phyloP scores from a whole-genome alignment of 2,329 filamentous ascomycete genomes.

The Neopestalotiopsis clavispora region DNA sequence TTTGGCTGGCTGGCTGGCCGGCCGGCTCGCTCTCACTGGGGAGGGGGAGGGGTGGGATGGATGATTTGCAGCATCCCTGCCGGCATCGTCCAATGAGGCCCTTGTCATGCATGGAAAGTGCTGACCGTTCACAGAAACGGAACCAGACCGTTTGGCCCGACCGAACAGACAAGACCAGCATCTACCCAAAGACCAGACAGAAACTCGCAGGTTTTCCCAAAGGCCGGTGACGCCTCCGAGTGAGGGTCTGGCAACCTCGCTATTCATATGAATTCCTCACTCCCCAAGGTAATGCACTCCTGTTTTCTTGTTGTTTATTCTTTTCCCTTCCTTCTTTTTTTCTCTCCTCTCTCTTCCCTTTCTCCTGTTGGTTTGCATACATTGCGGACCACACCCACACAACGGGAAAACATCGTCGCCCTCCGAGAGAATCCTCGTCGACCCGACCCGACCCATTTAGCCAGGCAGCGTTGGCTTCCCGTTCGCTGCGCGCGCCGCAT shows the following conservation, averaged over 20 bases:
- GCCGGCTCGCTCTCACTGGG: too few species aligned
- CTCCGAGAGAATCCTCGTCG: not conserved
- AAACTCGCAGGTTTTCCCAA: not conserved
- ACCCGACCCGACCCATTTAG: not conserved
- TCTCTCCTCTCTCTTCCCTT: not conserved
- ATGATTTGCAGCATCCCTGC: constrained; percentile 16
- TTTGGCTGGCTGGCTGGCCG: not conserved
- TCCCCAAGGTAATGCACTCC: constrained; percentile 16
- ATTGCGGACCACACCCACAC: not conserved
- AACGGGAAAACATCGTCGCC: not conserved
- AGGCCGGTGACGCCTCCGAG: constrained; percentile 8
- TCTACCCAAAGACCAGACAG: not conserved
- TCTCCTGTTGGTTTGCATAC: not conserved
- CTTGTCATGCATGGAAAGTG: constrained; percentile 7
- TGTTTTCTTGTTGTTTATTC: not conserved
- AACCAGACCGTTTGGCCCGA: constrained; percentile 7
- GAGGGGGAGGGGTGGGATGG: not conserved
- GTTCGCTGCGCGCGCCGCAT: not conserved
- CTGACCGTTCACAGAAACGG: constrained; percentile 15
- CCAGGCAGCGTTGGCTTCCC: not conserved
- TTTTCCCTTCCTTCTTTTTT: not conserved
- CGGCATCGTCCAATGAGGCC: not conserved
- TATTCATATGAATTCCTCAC: constrained; percentile 19
- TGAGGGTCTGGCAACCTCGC: constrained; percentile 6
- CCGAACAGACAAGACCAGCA: too few species aligned